Base-by-base conservation (phyloP, 305 asterid genomes). In the Plantago lanceolata region DNA sequence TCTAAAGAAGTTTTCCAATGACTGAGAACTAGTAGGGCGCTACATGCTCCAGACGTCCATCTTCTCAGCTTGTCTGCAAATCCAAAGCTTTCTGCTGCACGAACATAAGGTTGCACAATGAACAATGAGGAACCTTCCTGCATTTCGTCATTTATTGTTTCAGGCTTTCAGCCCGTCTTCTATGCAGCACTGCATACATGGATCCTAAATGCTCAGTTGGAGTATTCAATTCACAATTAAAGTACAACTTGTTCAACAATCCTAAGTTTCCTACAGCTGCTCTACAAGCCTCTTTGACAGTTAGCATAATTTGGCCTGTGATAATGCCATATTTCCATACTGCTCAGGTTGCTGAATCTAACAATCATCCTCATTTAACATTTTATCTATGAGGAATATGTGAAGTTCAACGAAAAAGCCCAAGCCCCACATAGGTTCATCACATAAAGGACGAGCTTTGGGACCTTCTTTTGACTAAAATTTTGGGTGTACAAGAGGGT, bases 31-130 rank as follows among this genome's bases (percentile, higher is more conserved):
- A 88, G 95, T 17, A 91, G 74, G 4, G 90, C 98, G 62, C 98
- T 91, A 8, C 94, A 70, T 24, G 93, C 96, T 19, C 98, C 98
- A 19, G 86, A 50, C 0, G 98, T 91, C 89, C 92, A 80, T 71
- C 88, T 85, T 68, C 98, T 83, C 77, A 91, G 69, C 84, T 88
- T 96, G 53, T n/a, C 98, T 2, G 92, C 84, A 68, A 91, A 91
- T 19, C 98, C 98, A 63, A 86, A 85, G 78, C 98, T 88, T 73
- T 91, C 96, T 58, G 95, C 75, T 58, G 88, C 96, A n/a, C 95
- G 98, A 43, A 91, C 87, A 59, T 91, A 91, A 0, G 96, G 93
- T 16, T 87, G 90, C 43, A 88, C 98, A 19, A 84, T 84, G 70
- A 91, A 91, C 71, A 91, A 65, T 4, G 96, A 71, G 5, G 98